Base-by-base conservation (phyloP, 768 basidiomycete species). In the Lentinula sp. region DNA sequence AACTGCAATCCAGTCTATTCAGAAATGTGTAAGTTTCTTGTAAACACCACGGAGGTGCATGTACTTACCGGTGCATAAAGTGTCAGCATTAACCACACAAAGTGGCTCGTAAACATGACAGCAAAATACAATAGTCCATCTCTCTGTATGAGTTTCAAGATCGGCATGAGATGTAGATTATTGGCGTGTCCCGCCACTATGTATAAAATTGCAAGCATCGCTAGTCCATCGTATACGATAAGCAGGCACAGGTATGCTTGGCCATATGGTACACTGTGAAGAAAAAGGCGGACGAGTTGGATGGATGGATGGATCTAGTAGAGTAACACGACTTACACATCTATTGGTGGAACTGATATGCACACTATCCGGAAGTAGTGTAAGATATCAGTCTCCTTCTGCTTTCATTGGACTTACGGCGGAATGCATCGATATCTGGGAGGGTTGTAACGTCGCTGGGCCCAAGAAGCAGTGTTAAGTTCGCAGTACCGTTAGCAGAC, bases 51-150 rank as follows among this genome's bases (percentile, higher is more conserved):
- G 55, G 5, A 51, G 8, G 28, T 39, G 7, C 5, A n/a, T 9
- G 10, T n/a, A 16, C 59, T 61, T 45, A 64, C 65, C 10, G 59
- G 23, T 13, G 63, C 66, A 23, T 66, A 56, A 2, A 67, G 41
- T 0, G 63, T 23, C 4, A 67, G 57, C 1, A 66, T 57, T 12
- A 66, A 61, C 66, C 66, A 67, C 5, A 64, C 51, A 20, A 67
- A 60, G 23, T 67, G 66, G 7, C 65, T 66, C 3, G 66, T 64
- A 10, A 67, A 67, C 3, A 67, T 58, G 16, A 66, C 63, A 15
- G 66, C 64, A 49, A 67, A 67, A 42, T 67, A 67, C 13, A 67
- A 7, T 4, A 64, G 32, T 0, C 66, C 66, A 13, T 67, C 66
- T 1, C 63, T 60, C 39, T 61, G 60, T n/a, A 66, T 63, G 13